phyloP scores from a whole-genome alignment of 768 basidiomycete species.

The Mycena crocata region DNA sequence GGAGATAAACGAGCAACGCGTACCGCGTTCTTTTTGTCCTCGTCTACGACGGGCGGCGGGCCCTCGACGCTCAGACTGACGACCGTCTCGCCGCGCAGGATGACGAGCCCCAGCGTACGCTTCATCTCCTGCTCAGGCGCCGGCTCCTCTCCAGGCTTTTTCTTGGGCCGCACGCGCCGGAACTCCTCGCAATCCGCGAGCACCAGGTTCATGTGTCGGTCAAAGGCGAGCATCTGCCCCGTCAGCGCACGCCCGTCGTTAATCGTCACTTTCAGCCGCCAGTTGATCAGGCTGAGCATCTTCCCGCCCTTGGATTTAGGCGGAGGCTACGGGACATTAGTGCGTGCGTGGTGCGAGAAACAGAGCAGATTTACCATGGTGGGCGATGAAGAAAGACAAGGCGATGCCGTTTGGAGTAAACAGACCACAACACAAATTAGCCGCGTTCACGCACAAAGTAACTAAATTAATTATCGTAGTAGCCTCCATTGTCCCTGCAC shows the following conservation, averaged over 20 bases:
- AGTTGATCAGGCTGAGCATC: constrained; percentile 98
- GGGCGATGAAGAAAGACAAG: constrained; percentile 13
- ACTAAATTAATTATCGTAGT: constrained; percentile 11
- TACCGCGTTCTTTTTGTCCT: constrained; percentile 88
- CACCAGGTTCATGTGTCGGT: constrained; percentile 99
- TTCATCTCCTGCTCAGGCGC: constrained; percentile 94
- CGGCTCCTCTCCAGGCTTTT: constrained; percentile 85
- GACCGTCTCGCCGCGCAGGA: constrained; percentile 95
- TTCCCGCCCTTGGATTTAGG: constrained; percentile 98
- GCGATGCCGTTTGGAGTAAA: constrained; percentile 1
- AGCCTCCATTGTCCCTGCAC: constrained; percentile 25
- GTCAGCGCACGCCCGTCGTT: constrained; percentile 96
- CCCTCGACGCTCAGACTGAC: constrained; percentile 96
- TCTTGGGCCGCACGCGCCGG: constrained; percentile 90
- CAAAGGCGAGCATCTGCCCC: constrained; percentile 99
- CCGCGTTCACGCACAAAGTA: not conserved
- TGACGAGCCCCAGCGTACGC: constrained; percentile 94
- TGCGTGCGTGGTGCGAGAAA: not conserved
- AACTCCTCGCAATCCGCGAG: constrained; percentile 99
- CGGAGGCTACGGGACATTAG: constrained; percentile 72
- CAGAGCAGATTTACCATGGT: constrained; percentile 32
- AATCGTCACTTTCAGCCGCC: constrained; percentile 96
- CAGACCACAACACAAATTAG: constrained; percentile 8
- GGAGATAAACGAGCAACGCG: constrained; percentile 43
- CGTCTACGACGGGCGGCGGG: constrained; percentile 90